Evolutionary conservation across 2,329 filamentous ascomycete species (phyloP).

Genomic region (Phyllosticta ampelicida): DNA sequence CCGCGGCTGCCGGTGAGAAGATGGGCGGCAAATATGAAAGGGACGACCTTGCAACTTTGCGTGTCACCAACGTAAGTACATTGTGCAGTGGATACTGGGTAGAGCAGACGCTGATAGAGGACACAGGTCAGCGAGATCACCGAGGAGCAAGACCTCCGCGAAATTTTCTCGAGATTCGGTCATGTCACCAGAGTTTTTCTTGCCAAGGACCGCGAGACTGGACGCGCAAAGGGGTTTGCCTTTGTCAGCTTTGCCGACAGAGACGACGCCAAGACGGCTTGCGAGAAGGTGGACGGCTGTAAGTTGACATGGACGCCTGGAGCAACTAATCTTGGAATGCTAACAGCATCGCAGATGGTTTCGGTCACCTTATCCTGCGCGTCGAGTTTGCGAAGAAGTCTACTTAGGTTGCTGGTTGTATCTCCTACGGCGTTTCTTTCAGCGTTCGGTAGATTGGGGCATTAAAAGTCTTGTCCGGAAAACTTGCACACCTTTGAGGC

Average conservation of each 20-base stretch:
- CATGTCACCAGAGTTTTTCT: slow-evolving; percentile 95
- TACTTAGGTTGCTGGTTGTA: slow-evolving; percentile 18
- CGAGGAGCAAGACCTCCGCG: slow-evolving; percentile 87
- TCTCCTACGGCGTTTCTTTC: slow-evolving; percentile 10
- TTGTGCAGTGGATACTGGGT: background rate
- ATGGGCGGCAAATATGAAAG: slow-evolving; percentile 93
- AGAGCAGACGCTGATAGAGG: background rate
- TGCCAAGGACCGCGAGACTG: slow-evolving; percentile 94
- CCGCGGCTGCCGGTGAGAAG: slow-evolving; percentile 55
- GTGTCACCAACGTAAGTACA: slow-evolving; percentile 73
- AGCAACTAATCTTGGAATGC: background rate
- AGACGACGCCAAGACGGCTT: slow-evolving; percentile 79
- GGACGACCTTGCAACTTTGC: slow-evolving; percentile 89
- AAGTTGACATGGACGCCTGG: background rate
- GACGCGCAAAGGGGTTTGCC: slow-evolving; percentile 93
- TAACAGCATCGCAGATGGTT: slow-evolving; percentile 40
- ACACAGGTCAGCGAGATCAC: slow-evolving; percentile 85
- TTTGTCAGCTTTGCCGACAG: slow-evolving; percentile 96
- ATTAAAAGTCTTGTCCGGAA: slow-evolving; percentile 6
- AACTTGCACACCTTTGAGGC: slow-evolving; percentile 6
- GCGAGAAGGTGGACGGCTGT: slow-evolving; percentile 93
- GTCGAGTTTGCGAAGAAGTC: slow-evolving; percentile 74
- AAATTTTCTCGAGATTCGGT: slow-evolving; percentile 96
- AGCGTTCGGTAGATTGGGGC: slow-evolving; percentile 8
- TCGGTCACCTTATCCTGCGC: slow-evolving; percentile 75